Percentiles rank a stretch among this genome's conserved stretches.
Conservation (phyloP, 2,329 filamentous ascomycete species). For the Diplodia intermedia region DNA sequence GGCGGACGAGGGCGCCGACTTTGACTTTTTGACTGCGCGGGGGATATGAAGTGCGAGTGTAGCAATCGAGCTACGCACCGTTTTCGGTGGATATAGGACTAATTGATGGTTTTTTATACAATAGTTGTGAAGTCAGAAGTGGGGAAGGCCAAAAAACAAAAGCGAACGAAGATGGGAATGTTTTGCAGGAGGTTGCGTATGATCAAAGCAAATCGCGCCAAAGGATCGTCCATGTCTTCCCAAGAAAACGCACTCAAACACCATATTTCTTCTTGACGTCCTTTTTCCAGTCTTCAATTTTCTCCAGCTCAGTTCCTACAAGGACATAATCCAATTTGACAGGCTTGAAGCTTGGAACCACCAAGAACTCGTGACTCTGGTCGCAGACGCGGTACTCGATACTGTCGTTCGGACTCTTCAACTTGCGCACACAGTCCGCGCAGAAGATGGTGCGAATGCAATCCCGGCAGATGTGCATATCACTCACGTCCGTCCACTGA, state of each 20-base stretch:
- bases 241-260: not conserved
- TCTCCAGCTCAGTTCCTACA: not conserved
- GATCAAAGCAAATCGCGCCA: not conserved
- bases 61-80: too few species aligned
- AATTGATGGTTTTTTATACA: too few species aligned
- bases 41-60: not conserved
- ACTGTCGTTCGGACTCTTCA: not conserved
- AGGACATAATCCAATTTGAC: not conserved
- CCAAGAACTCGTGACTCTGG: not conserved
- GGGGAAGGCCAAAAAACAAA: too few species aligned
- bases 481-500: not conserved
- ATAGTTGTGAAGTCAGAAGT: not conserved
- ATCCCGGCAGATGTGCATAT: slow-evolving; percentile 10
- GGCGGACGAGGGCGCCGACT: slow-evolving; percentile 65
- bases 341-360: not conserved
- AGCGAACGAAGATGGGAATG: too few species aligned
- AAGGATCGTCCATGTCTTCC: not conserved
- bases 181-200: not conserved
- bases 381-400: slow-evolving; percentile 17
- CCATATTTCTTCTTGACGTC: not conserved
- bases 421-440: not conserved
- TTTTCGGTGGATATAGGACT: not conserved
- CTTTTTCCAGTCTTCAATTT: not conserved
- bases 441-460: slow-evolving; percentile 18
- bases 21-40: slow-evolving; percentile 63